Evolutionary conservation across 805 yeast genomes (phyloP), one percentile per base, ranked within the genome.

Genomic region (Candida pini): DNA sequence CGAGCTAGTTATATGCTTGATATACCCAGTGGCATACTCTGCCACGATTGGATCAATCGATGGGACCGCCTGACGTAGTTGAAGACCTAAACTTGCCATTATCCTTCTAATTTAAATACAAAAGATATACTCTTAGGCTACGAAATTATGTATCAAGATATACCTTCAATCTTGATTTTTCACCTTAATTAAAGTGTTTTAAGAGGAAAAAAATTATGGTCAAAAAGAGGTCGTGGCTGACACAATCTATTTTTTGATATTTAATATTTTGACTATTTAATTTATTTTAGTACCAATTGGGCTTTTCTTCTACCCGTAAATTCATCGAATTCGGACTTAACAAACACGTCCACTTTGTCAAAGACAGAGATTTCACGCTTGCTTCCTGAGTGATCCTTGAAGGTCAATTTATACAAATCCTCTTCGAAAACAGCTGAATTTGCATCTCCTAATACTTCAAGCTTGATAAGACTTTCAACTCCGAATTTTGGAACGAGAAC

Each of bases 401-500:
- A 78, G 2, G 71, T 64, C 39, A 92, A 64, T 41, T 76, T 76
- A 52, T 76, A 92, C 41, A 70, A 72, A 18, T 84, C 89, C 60
- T 92, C 97, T 45, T 84, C 81, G 51, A 78, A 86, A 18, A 63
- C 63, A 9, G 82, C 81, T 22, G 78, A 68, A 37, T 71, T 67
- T 20, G 68, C 73, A 41, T 85, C 83, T 14, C 81, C 78, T 43
- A 90, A 57, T 44, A 76, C 77, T 47, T 87, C 94, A 40, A 88
- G 56, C 54, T 83, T 86, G 43, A 92, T 87, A 51, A 92, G 68
- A 39, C 96, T 90, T 63, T 92, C 98, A 32, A 92, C 87, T 36
- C 98, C 98, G 60, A 86, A 92, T 56, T 82, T 84, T 13, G 98
- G 97, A 26, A 92, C 97, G 31, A 92, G 63, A 7, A 92, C 94